phyloP scores from a whole-genome alignment of 345 rosid genomes.

The Camelina hispida region DNA sequence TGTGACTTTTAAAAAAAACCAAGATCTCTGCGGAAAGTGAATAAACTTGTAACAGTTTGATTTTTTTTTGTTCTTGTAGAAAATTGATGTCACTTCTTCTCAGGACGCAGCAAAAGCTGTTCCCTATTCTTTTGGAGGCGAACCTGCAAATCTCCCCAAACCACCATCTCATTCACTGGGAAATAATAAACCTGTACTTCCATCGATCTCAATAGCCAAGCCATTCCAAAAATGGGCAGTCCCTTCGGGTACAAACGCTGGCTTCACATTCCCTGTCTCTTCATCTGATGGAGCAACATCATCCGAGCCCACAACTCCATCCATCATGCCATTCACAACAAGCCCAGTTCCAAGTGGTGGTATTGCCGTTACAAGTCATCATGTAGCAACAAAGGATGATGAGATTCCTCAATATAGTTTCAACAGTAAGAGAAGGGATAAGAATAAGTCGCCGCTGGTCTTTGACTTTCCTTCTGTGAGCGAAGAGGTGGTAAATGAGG shows the following conservation, averaged over 20 bases:
- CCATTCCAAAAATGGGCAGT: slow-evolving; percentile 56
- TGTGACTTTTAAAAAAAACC: background rate
- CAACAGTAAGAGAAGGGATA: slow-evolving; percentile 47
- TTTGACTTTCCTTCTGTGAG: slow-evolving; percentile 69
- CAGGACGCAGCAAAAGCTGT: slow-evolving; percentile 52
- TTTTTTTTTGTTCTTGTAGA: background rate
- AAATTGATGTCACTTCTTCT: slow-evolving; percentile 31
- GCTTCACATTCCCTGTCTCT: slow-evolving; percentile 79
- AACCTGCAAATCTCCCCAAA: slow-evolving; percentile 45
- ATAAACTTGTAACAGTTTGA: slow-evolving; percentile 9
- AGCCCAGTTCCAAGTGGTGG: slow-evolving; percentile 29
- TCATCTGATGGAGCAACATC: slow-evolving; percentile 50
- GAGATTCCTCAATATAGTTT: slow-evolving; percentile 66
- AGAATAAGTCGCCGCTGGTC: slow-evolving; percentile 46
- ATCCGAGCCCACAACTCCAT: slow-evolving; percentile 88
- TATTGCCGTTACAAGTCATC: slow-evolving; percentile 34
- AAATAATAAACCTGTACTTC: slow-evolving; percentile 57
- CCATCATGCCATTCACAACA: slow-evolving; percentile 60
- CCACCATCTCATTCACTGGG: slow-evolving; percentile 55
- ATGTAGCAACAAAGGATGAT: slow-evolving; percentile 49
- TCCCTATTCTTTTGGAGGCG: slow-evolving; percentile 43
- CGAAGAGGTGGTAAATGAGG: slow-evolving; percentile 33
- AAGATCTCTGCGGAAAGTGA: background rate
- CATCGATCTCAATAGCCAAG: slow-evolving; percentile 62
- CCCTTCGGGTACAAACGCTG: slow-evolving; percentile 55